Evolutionary conservation across 2,329 filamentous ascomycete genomes (phyloP).

Genomic region (Claviceps sp.): DNA sequence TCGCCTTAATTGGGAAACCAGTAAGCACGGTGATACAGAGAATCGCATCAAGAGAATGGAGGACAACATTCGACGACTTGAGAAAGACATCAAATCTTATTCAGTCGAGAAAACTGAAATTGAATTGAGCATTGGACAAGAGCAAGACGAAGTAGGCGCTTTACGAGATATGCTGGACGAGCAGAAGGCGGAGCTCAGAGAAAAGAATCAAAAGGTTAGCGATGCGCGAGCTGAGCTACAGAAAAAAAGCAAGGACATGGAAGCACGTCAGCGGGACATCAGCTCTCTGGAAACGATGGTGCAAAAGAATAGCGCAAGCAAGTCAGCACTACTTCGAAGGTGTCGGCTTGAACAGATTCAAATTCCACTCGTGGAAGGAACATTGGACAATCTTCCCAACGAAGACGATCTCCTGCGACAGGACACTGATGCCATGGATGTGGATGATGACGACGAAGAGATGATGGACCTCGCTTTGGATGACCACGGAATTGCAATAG

Average conservation of each 20-base stretch:
- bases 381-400: constrained; percentile 75
- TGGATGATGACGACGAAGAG: constrained; percentile 56
- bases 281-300: constrained; percentile 70
- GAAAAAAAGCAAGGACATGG: constrained; percentile 73
- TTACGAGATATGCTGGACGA: constrained; percentile 59
- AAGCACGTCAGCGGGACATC: constrained; percentile 58
- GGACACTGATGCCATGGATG: constrained; percentile 82
- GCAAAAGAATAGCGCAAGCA: constrained; percentile 69
- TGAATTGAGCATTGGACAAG: constrained; percentile 55
- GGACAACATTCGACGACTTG: constrained; percentile 50
- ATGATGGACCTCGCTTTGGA: constrained; percentile 55
- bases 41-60: constrained; percentile 57
- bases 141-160: constrained; percentile 64
- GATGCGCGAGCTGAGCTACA: constrained; percentile 69
- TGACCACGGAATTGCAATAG: constrained; percentile 82
- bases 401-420: constrained; percentile 65
- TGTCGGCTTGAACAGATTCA: constrained; percentile 91
- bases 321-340: constrained; percentile 71
- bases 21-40: constrained; percentile 42
- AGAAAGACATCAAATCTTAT: constrained; percentile 56
- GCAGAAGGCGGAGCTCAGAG: constrained; percentile 51
- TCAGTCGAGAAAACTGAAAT: constrained; percentile 61
- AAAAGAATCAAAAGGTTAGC: constrained; percentile 63
- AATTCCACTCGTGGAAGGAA: constrained; percentile 63
- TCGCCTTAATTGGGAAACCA: constrained; percentile 43